A percentile compares a stretch with the other conserved stretches of the same genome.
These are phyloP conservation scores for Fagopyrum tataricum DNA, from an alignment of 148 eudicot genomes.

Conservation along the genomic window DNA sequence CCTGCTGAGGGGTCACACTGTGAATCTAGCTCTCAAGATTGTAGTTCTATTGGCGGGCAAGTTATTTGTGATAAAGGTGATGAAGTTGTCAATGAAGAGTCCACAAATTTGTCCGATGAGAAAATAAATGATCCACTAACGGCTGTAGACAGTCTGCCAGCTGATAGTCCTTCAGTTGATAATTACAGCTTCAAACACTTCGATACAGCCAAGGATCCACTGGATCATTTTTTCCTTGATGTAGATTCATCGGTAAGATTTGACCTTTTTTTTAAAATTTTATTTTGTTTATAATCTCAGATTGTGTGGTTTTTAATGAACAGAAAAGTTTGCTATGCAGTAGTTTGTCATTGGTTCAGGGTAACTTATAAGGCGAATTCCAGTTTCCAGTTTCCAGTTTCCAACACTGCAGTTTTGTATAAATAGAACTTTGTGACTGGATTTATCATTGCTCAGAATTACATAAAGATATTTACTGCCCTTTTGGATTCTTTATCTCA, in stretches of 20 bases:
- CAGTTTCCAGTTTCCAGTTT: background rate
- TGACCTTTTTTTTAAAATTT: background rate
- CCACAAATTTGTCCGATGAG: slow-evolving; percentile 24
- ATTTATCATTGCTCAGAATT: too few species aligned
- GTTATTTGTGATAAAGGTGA: slow-evolving; percentile 24
- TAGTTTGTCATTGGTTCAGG: background rate
- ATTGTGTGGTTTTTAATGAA: too few species aligned
- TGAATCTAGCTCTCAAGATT: slow-evolving; percentile 32
- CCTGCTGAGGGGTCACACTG: slow-evolving; percentile 25
- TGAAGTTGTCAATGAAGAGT: slow-evolving; percentile 23
- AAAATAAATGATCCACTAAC: slow-evolving; percentile 27
- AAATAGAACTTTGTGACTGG: background rate
- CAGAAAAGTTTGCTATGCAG: too few species aligned
- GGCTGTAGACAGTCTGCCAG: slow-evolving; percentile 9
- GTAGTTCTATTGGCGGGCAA: slow-evolving; percentile 28
- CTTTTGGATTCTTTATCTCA: too few species aligned
- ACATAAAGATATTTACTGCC: too few species aligned
- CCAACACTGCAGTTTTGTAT: background rate
- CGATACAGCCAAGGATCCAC: slow-evolving; percentile 81
- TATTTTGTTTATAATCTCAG: too few species aligned
- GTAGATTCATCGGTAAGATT: slow-evolving; percentile 43
- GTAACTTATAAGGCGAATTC: background rate
- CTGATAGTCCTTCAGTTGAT: slow-evolving; percentile 20
- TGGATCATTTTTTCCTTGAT: slow-evolving; percentile 68
- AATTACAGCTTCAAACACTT: slow-evolving; percentile 63